phyloP scores from a whole-genome alignment of 805 yeast species.

The Sugiyamaella smithiae region DNA sequence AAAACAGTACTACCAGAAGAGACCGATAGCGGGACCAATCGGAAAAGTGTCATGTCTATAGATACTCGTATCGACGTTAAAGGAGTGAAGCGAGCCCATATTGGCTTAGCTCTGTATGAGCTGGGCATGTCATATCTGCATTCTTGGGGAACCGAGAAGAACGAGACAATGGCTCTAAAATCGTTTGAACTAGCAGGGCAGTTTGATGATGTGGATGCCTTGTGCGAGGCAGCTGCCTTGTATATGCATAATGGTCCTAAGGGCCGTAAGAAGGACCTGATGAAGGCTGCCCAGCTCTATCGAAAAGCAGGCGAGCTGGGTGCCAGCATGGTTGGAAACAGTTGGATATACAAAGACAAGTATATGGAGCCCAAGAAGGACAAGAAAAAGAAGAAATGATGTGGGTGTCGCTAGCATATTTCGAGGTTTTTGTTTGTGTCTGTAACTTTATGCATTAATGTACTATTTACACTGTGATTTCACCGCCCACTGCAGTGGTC shows the following conservation, averaged over 20 bases:
- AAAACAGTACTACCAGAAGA: conserved; percentile 2
- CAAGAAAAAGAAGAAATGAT: conserved; percentile 13
- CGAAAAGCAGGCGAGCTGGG: conserved; percentile 64
- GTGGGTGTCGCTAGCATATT: background rate
- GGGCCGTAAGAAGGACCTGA: conserved; percentile 53
- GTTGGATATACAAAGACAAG: conserved; percentile 74
- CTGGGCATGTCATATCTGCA: conserved; percentile 55
- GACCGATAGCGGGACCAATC: background rate
- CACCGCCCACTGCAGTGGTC: too few relatives aligned
- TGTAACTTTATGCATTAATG: background rate
- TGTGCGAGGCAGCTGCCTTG: conserved; percentile 65
- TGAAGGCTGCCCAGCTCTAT: conserved; percentile 67
- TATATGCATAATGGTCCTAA: conserved; percentile 56
- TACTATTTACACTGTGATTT: conserved; percentile 9
- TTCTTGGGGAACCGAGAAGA: conserved; percentile 55
- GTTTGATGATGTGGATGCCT: conserved; percentile 64
- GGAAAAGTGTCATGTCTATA: background rate
- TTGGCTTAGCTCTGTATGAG: conserved; percentile 50
- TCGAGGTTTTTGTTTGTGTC: background rate
- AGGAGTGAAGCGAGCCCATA: conserved; percentile 25
- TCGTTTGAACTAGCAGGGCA: conserved; percentile 63
- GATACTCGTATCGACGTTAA: conserved; percentile 1
- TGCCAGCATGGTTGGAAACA: conserved; percentile 58
- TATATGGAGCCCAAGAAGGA: conserved; percentile 39
- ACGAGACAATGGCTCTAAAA: conserved; percentile 55